These are phyloP conservation scores for Penicillium paxilli DNA, from an alignment of 495 filamentous ascomycete species.

Conservation along the genomic window DNA sequence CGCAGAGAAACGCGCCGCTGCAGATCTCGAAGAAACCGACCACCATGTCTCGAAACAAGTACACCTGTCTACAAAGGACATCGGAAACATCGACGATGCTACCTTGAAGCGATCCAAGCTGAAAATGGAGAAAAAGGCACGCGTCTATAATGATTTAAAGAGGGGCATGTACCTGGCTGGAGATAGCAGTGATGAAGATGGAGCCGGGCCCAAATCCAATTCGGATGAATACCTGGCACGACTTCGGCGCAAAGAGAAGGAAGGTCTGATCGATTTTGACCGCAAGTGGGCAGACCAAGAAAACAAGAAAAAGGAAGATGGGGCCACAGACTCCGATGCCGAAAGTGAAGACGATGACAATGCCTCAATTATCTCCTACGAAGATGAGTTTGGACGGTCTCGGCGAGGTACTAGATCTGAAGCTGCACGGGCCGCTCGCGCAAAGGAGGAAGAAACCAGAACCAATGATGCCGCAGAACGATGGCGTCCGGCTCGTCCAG, in stretches of 20 bases:
- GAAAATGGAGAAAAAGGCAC: conserved; percentile 84
- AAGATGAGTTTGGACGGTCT: conserved; percentile 86
- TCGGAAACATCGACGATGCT: conserved; percentile 45
- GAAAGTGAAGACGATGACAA: conserved; percentile 43
- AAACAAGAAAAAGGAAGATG: conserved; percentile 33
- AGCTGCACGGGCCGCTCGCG: conserved; percentile 54
- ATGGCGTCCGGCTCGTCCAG: conserved; percentile 63
- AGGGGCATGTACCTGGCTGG: conserved; percentile 56
- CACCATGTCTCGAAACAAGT: conserved; percentile 34
- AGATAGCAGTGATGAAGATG: conserved; percentile 46
- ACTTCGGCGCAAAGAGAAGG: conserved; percentile 43
- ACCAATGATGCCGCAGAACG: conserved; percentile 44
- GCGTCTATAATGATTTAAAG: conserved; percentile 82
- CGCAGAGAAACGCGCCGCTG: conserved; percentile 61
- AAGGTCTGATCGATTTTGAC: conserved; percentile 85
- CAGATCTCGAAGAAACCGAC: conserved; percentile 45
- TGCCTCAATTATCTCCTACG: conserved; percentile 72
- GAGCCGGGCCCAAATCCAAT: conserved; percentile 22
- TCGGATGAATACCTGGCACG: conserved; percentile 30
- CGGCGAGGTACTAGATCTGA: conserved; percentile 65
- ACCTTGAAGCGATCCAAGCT: conserved; percentile 62
- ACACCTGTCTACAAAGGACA: conserved; percentile 37
- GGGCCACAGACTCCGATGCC: conserved; percentile 30
- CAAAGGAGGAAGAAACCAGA: conserved; percentile 41
- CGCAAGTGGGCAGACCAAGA: conserved; percentile 82